These are phyloP conservation scores for Agrocybe praecox DNA, from an alignment of 768 basidiomycete species.

Conservation along the genomic window DNA sequence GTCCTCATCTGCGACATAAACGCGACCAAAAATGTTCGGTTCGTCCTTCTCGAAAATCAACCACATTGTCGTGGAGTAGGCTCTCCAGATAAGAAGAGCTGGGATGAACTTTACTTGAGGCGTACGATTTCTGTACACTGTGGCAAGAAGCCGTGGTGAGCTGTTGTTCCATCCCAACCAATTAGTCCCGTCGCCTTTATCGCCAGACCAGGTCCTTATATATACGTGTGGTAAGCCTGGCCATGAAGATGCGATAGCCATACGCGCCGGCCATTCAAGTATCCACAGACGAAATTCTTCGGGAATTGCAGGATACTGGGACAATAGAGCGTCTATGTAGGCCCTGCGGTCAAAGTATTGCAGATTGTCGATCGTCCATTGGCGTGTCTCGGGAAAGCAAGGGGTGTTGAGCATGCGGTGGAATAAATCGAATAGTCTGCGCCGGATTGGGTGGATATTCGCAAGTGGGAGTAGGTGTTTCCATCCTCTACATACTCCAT, in stretches of 20 bases:
- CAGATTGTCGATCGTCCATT: not conserved
- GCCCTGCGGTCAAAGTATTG: not conserved
- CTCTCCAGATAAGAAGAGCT: not conserved
- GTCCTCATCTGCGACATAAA: not conserved
- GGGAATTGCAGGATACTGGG: conserved; percentile 4
- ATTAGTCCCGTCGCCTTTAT: not conserved
- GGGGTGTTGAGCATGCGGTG: not conserved
- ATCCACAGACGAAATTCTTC: conserved; percentile 11
- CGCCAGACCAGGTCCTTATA: accelerated
- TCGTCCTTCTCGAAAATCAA: not conserved
- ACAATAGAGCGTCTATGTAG: not conserved
- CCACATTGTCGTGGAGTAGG: not conserved
- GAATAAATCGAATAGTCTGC: not conserved
- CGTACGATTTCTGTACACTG: not conserved
- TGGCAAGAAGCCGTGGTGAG: not conserved
- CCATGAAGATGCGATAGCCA: conserved; percentile 3
- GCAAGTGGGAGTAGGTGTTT: not conserved
- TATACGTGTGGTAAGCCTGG: not conserved
- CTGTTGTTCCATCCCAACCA: not conserved
- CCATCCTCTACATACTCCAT: not conserved
- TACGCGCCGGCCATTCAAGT: conserved; percentile 8
- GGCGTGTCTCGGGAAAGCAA: not conserved
- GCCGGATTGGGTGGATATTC: not conserved
- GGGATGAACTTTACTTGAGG: not conserved
- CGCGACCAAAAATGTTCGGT: not conserved